Conservation (phyloP, 139 green algal species). For the Tetratostichococcus sp. region DNA sequence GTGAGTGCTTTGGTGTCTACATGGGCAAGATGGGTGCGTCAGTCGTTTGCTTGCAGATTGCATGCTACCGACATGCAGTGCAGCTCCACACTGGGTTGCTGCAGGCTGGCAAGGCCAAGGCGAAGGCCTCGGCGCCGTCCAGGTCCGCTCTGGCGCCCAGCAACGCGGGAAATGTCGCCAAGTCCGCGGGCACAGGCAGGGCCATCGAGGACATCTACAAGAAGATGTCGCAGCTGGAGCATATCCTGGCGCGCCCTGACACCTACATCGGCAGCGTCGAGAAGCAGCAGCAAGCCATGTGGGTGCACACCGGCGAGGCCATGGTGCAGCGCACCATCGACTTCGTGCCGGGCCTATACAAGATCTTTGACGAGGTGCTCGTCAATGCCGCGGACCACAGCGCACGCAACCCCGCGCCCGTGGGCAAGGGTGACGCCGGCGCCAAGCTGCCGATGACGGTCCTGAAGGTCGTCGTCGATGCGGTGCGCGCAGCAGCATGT, state of each 20-base stretch:
- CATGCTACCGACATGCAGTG: too few species aligned
- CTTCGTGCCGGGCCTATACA: conserved; percentile 95
- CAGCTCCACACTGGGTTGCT: too few species aligned
- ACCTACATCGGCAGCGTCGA: conserved; percentile 95
- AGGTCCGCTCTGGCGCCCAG: background rate
- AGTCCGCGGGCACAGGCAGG: background rate
- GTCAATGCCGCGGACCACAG: conserved; percentile 99
- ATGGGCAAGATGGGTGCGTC: too few species aligned
- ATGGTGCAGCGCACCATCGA: conserved; percentile 63
- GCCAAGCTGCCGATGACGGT: conserved; percentile 74
- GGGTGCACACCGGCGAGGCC: conserved; percentile 84
- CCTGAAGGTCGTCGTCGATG: conserved; percentile 78
- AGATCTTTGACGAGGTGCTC: conserved; percentile 99
- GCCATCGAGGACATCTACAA: conserved; percentile 97
- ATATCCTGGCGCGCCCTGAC: conserved; percentile 97
- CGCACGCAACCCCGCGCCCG: conserved; percentile 66
- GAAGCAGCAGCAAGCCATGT: conserved; percentile 78
- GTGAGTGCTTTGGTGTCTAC: too few species aligned
- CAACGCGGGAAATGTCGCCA: background rate
- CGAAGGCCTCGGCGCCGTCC: background rate
- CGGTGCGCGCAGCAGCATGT: background rate
- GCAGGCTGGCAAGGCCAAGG: background rate
- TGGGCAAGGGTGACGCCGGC: too few species aligned
- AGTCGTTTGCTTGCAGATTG: too few species aligned
- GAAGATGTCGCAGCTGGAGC: conserved; percentile 97